Evolutionary conservation across 225 moss, liverwort and hornwort species (phyloP), one percentile per base, ranked within the genome.

Genomic region (Pseudoscleropodium purum): DNA sequence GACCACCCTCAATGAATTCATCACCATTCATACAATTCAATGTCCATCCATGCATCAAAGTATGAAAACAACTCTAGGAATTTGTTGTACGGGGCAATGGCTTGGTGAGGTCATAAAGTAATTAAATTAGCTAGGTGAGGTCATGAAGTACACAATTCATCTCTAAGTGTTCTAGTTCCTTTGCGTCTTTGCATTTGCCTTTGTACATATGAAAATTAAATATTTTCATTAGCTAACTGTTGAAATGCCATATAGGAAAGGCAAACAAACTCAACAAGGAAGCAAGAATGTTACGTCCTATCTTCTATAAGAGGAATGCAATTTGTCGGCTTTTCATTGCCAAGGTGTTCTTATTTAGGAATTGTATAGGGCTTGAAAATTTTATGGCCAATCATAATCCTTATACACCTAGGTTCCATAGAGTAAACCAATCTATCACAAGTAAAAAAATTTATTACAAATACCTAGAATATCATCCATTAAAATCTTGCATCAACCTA

Each of bases 321-420:
- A 33, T 15, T 45, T 76, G 7, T n/a, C 8, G 0, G 18, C 0
- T 2, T 1, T 0, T 0, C 5, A 52, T 2, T 77, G 5, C 5
- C 8, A 21, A 13, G 4, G 20, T 13, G 7, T 2, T 0, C 3
- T 8, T 36, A 24, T 23, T 20, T 76, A 21, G 33, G 13, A 76
- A 2, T 14, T 77, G 14, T 0, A 0, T 3, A 24, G 24, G 37
- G 25, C 2, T 54, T 78, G 14, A 34, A 77, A 14, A 9, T 36
- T 54, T 15, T 3, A 23, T 54, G 7, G 36, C 21, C 52, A 33
- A 78, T 36, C 3, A 56, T 24, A 37, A 56, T 0, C 9, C 7
- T 0, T 77, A 2, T 8, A 52, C 23, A 34, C 14, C 3, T 33
- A 34, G 10, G 45, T 1, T 0, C 3, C 29, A 45, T 74, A 18